A percentile compares a stretch with the other conserved stretches of the same genome.
Conservation (phyloP, 768 basidiomycete species). For the Tulasnella sp. region DNA sequence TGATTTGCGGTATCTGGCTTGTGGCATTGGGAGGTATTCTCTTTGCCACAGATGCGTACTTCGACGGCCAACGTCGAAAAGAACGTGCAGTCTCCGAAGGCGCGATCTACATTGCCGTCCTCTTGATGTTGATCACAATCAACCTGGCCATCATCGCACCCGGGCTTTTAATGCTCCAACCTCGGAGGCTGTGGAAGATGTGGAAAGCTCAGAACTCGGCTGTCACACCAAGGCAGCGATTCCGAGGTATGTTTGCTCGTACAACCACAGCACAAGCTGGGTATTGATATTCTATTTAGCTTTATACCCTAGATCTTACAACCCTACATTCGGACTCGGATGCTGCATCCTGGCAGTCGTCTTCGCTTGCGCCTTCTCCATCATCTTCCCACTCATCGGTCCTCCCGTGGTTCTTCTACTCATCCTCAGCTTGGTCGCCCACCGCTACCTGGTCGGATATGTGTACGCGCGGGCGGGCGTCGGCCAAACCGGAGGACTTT, state of each 20-base stretch:
- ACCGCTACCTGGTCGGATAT: constrained; percentile 73
- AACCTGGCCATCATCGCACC: constrained; percentile 67
- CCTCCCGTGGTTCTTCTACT: constrained; percentile 65
- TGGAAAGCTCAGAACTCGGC: constrained; percentile 54
- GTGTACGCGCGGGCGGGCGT: constrained; percentile 69
- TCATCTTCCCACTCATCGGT: constrained; percentile 72
- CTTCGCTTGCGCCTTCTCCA: constrained; percentile 66
- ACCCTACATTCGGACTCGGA: constrained; percentile 62
- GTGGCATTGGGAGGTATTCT: constrained; percentile 64
- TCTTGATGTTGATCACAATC: constrained; percentile 55
- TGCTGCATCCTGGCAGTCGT: constrained; percentile 64
- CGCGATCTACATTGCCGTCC: constrained; percentile 62
- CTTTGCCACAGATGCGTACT: constrained; percentile 55
- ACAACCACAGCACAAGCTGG: not conserved
- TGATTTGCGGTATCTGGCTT: constrained; percentile 57
- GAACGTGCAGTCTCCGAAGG: constrained; percentile 56
- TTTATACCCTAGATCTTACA: constrained; percentile 66
- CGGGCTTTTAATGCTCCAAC: constrained; percentile 68
- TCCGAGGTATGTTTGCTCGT: constrained; percentile 54
- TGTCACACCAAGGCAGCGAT: constrained; percentile 71
- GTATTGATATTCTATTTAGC: constrained; percentile 40
- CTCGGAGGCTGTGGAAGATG: constrained; percentile 56
- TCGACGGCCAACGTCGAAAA: constrained; percentile 41
- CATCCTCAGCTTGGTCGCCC: constrained; percentile 65
- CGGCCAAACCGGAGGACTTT: constrained; percentile 62